Evolutionary conservation across 1,284 basidiomycete genomes (phyloP), one percentile per base, ranked within the genome.

Genomic region (Thecaphora thlaspeos): DNA sequence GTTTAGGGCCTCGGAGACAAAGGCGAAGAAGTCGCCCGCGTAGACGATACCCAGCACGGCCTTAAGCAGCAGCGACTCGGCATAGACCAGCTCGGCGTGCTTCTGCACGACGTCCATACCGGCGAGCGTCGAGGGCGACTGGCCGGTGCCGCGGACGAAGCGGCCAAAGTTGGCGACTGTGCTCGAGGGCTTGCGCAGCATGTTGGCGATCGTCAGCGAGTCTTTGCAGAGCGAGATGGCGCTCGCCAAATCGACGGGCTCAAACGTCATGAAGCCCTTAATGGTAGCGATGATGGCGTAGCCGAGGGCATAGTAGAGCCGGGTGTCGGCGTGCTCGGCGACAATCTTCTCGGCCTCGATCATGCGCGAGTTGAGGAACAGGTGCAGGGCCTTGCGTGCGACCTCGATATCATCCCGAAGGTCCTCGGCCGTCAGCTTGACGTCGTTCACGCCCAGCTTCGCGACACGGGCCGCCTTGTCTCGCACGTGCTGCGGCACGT

Each of bases 261-360:
- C 74, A 43, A 76, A 77, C 1, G 75, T 77, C 75, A 77, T 77
- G 58, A 77, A 70, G n/a, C 68, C 74, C 51, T 77, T 77, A 61
- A 77, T 76, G 22, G 71, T 70, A 15, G 72, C 68, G 24, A 77
- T 75, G 23, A 77, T 56, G 30, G 70, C 71, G 44, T 66, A 65
- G 9, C 71, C 75, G 46, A 77, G 62, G 3, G 75, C 74, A 41
- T 76, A 73, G 66, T 77, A 77, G 24, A 77, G 61, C 12, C 66
- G 58, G 12, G 36, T 44, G 50, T 76, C 74, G 11, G 72, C 63
- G 46, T 71, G 41, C 51, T 59, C 51, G 34, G 70, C 48, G 46
- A 76, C 57, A 43, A 74, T 63, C 18, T 60, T 51, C 47, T 77
- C 72, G 47, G 75, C 75, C 46, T 76, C 74, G 32, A 73, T 49